Evolutionary conservation across 2,329 filamentous ascomycete species (phyloP), one percentile per base, ranked within the genome.

Genomic region (Calonectria crousiana): DNA sequence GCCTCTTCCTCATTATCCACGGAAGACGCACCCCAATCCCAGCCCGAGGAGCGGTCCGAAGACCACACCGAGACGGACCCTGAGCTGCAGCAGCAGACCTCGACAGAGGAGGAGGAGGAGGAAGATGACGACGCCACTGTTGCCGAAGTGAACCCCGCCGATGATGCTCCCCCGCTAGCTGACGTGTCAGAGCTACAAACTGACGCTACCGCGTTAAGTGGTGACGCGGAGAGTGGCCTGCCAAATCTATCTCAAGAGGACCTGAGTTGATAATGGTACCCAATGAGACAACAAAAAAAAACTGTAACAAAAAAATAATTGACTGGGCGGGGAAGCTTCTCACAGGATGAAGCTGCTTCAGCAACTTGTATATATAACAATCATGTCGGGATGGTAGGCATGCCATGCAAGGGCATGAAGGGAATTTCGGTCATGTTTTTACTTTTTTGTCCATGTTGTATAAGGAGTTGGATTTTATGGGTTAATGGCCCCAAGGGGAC

Each of bases 181-280:
- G 32, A 44, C 32, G 32, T 60, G 52, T 52, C 32, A 23, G 58
- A 41, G 44, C 67, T 26, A 34, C 51, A 28, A 36, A 23, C 52
- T 28, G 28, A 13, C 34, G n/a, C 85, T 74, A 89, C 86, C 79
- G 86, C 85, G 23, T 84, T 88, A 47, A 87, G 86, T 72, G 89
- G 87, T 5, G 85, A 87, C 56, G 90, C 89, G 11, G 89, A 87
- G 16, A 88, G 87, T 78, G 90, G 88, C 10, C 79, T 92, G 77
- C 78, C 91, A 74, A 88, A 87, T 74, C 82, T 92, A 32, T 83
- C 85, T 28, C 81, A 83, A 71, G 79, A 81, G 13, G 49, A 30
- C 9, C 64, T 64, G 2, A 73, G 52, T 41, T 75, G 41, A 69
- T 75, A 23, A 69, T 73, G 49, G 67, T 67, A 49, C 67, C 49